phyloP scores from a whole-genome alignment of 257 asterid genomes.

The Jaltomata sinuosa region DNA sequence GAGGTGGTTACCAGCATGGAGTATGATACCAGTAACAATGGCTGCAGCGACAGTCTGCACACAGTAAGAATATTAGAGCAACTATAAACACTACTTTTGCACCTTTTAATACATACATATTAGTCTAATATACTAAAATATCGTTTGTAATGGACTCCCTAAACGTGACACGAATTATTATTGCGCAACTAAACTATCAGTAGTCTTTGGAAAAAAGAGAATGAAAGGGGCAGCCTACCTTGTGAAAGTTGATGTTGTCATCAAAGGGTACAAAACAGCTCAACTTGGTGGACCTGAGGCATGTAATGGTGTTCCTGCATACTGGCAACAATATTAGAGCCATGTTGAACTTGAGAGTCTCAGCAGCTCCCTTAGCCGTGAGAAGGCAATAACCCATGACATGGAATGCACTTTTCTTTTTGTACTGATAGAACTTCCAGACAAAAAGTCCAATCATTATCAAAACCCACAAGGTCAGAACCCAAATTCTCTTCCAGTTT shows the following conservation, averaged over 20 bases:
- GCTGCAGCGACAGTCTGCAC: conserved; percentile 88
- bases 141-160: no score
- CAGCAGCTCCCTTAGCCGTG: conserved; percentile 97
- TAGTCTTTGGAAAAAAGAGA: not conserved
- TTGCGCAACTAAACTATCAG: no score
- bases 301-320: conserved; percentile 84
- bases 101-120: no score
- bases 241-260: conserved; percentile 92
- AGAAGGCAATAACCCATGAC: conserved; percentile 87
- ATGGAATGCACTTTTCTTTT: conserved; percentile 49
- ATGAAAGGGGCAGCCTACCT: conserved; percentile 35
- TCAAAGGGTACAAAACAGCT: conserved; percentile 72
- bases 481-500: conserved; percentile 90
- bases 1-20: conserved; percentile 95
- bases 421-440: conserved; percentile 84
- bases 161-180: no score
- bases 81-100: no score
- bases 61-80: not conserved
- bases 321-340: conserved; percentile 89
- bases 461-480: conserved; percentile 52
- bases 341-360: conserved; percentile 89
- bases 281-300: conserved; percentile 78
- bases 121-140: no score
- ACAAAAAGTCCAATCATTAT: conserved; percentile 72
- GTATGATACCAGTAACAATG: conserved; percentile 71